Percentiles rank a stretch among this genome's conserved stretches.
phyloP scores from a whole-genome alignment of 179 eudicot species.

The Monotropa hypopitys region DNA sequence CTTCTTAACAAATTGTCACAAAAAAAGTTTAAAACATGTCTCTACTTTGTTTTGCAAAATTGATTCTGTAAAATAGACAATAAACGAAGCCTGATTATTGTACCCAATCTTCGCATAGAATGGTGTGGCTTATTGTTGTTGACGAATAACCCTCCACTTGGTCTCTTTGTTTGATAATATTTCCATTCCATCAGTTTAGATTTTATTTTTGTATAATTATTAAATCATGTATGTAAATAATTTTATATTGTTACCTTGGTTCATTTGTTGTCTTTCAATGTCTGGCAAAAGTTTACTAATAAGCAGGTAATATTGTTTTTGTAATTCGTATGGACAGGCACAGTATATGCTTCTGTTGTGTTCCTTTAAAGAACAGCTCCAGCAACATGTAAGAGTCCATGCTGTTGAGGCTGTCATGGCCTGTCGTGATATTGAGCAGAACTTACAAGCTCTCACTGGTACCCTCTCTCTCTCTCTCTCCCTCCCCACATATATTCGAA shows the following conservation, averaged over 20 bases:
- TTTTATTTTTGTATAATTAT: not conserved
- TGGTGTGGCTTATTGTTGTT: not conserved
- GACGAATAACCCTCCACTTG: not conserved
- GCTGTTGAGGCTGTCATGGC: conserved; percentile 98
- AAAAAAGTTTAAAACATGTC: not conserved
- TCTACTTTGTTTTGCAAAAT: not conserved
- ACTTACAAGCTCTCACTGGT: conserved; percentile 52
- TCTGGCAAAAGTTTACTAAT: not conserved
- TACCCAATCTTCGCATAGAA: not conserved
- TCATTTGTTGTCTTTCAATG: not conserved
- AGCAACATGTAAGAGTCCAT: conserved; percentile 91
- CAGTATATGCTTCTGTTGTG: conserved; percentile 66
- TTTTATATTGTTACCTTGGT: not conserved
- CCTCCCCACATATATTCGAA: not conserved
- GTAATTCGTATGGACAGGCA: conserved; percentile 29
- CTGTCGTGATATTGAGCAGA: conserved; percentile 84
- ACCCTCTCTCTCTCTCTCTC: not conserved
- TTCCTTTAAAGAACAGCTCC: conserved; percentile 79
- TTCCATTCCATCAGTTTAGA: not conserved
- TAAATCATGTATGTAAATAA: not conserved
- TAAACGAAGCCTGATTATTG: not conserved
- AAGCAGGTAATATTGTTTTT: no score
- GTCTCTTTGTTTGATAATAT: not conserved
- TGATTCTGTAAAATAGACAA: not conserved
- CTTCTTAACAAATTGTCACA: not conserved